Conservation (phyloP, 345 rosid genomes). For the Populus deltoides region DNA sequence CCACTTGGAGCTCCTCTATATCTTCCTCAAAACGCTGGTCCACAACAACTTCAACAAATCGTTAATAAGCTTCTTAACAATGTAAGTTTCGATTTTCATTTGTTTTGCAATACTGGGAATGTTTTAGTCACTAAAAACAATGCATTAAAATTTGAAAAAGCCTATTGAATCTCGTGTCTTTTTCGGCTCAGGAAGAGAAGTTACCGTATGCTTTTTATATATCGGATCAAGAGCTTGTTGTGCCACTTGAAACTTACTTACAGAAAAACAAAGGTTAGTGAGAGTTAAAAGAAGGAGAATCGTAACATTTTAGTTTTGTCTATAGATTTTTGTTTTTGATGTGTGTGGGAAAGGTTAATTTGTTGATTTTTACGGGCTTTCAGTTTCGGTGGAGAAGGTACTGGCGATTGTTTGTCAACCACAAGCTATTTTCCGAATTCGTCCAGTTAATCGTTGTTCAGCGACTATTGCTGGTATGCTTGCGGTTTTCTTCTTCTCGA, state of each 20-base stretch:
- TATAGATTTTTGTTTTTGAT: neutral
- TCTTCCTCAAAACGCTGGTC: constrained; percentile 79
- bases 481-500: neutral
- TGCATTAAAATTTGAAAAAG: neutral
- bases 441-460: constrained; percentile 82
- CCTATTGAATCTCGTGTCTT: constrained; percentile 10
- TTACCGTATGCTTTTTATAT: constrained; percentile 80
- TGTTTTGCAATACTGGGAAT: neutral
- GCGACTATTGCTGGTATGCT: constrained; percentile 80
- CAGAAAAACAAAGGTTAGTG: constrained; percentile 72
- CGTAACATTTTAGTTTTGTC: neutral
- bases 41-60: constrained; percentile 76
- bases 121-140: neutral
- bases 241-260: constrained; percentile 73
- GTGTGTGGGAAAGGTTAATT: constrained; percentile 7
- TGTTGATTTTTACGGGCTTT: constrained; percentile 11
- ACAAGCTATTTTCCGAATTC: constrained; percentile 90
- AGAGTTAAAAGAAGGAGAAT: neutral
- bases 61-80: constrained; percentile 78
- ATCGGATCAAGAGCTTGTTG: constrained; percentile 80
- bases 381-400: constrained; percentile 96
- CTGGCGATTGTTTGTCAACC: constrained; percentile 89
- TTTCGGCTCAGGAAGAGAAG: constrained; percentile 67
- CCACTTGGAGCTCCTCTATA: constrained; percentile 67
- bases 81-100: constrained; percentile 27